Evolutionary conservation across 2,329 filamentous ascomycete genomes (phyloP).

Genomic region (Pseudocercospora fijiensis): DNA sequence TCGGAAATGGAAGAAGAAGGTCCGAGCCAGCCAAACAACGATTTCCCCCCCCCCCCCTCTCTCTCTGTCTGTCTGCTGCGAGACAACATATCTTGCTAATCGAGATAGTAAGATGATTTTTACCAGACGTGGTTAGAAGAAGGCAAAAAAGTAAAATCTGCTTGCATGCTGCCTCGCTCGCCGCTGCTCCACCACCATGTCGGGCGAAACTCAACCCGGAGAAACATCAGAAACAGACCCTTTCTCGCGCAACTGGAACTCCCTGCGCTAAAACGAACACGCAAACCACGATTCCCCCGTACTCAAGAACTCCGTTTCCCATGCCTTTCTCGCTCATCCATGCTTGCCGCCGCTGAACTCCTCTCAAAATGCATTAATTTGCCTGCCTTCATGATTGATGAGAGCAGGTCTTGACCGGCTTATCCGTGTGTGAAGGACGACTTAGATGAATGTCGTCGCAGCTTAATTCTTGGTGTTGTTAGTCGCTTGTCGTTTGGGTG

Average conservation of each 20-base stretch:
- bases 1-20: not conserved
- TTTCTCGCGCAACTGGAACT: not conserved
- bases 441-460: not conserved
- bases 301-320: not conserved
- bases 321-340: not conserved
- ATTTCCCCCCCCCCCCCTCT: not conserved
- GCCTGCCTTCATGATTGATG: conserved; percentile 1
- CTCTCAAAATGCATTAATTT: conserved; percentile 9
- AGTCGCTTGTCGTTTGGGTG: not conserved
- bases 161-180: not conserved
- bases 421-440: not conserved
- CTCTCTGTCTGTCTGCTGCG: not conserved
- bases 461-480: not conserved
- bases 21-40: not conserved
- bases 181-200: not conserved
- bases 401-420: not conserved
- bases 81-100: not conserved
- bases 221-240: not conserved
- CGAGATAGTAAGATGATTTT: not conserved
- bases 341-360: conserved; percentile 4
- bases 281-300: not conserved
- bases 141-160: not conserved
- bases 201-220: not conserved
- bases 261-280: conserved; percentile 6
- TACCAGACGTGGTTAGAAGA: not conserved